Evolutionary conservation across 257 asterid genomes (phyloP), one percentile per base, ranked within the genome.

Genomic region (Capsicum pubescens): DNA sequence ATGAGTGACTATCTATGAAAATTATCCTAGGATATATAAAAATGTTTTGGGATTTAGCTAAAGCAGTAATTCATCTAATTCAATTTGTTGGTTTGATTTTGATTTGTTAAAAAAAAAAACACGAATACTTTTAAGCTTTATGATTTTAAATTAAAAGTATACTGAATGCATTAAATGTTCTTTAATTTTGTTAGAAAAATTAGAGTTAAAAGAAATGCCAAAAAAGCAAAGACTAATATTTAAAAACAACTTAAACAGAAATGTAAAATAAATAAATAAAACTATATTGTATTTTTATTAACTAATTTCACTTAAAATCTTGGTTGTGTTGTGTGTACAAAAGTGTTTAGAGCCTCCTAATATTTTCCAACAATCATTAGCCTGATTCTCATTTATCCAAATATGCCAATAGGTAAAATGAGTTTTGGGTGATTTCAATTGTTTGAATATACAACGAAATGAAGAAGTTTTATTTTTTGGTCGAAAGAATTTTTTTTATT

Each of bases 261-360:
- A 26, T 26, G 32, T 26, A 26, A 26, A 26, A 26, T 26, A 1
- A 26, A 26, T 26, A 26, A 26, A 26, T 26, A 26, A 26, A 26
- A 26, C 2, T 26, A 26, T 26, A 26, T 26, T 26, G 32, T 26
- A 26, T 26, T 26, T 26, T 26, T 26, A 26, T 26, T 26, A 26
- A 26, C 32, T 26, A 26, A 11, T 64, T 74, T 50, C 10, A 60
- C 36, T 52, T 32, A 2, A 48, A 26, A 26, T 26, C 46, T 26
- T 54, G 81, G 63, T 9, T 76, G 64, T 77, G 79, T 83, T 15
- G 7, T 3, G 61, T 26, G 81, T 83, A 16, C n/a, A 72, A 67
- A 67, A 19, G 19, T 14, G 82, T 36, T 32, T 56, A 63, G 79
- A 12, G 36, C 58, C 52, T 83, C 9, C 36, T 56, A 46, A 52